These are phyloP conservation scores for Trametes gibbosa DNA, from an alignment of 768 basidiomycete species.

Conservation along the genomic window DNA sequence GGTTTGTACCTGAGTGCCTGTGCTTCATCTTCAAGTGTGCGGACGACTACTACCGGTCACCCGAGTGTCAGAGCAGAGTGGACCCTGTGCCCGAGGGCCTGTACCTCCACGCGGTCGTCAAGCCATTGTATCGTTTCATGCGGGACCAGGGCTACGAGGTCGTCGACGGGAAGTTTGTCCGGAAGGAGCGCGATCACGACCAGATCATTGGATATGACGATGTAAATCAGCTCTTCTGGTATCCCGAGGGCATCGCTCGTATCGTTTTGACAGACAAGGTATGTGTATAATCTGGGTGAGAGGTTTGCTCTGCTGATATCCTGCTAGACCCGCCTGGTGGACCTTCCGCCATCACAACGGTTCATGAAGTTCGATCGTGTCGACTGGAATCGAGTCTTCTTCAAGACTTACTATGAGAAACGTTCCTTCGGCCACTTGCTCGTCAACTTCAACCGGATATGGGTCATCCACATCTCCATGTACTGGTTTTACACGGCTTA, in stretches of 20 bases:
- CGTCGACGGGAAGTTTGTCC: constrained; percentile 90
- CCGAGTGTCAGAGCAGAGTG: constrained; percentile 92
- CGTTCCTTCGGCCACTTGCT: constrained; percentile 95
- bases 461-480: constrained; percentile 94
- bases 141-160: constrained; percentile 98
- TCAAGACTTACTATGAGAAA: constrained; percentile 99
- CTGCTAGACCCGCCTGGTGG: constrained; percentile 79
- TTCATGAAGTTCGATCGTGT: constrained; percentile 97
- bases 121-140: constrained; percentile 94
- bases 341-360: constrained; percentile 85
- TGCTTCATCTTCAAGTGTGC: constrained; percentile 99
- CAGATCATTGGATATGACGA: constrained; percentile 98
- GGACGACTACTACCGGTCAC: constrained; percentile 97
- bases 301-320: neutral
- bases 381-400: constrained; percentile 95
- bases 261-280: constrained; percentile 91
- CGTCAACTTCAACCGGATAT: constrained; percentile 99
- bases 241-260: constrained; percentile 94
- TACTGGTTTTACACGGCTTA: constrained; percentile 97
- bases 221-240: constrained; percentile 99
- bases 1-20: constrained; percentile 93
- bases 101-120: constrained; percentile 88
- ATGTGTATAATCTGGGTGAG: constrained; percentile 5
- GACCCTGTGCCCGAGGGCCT: constrained; percentile 94
- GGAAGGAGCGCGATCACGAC: constrained; percentile 90